phyloP scores from a whole-genome alignment of 768 basidiomycete species.

The Mycena belliarum region DNA sequence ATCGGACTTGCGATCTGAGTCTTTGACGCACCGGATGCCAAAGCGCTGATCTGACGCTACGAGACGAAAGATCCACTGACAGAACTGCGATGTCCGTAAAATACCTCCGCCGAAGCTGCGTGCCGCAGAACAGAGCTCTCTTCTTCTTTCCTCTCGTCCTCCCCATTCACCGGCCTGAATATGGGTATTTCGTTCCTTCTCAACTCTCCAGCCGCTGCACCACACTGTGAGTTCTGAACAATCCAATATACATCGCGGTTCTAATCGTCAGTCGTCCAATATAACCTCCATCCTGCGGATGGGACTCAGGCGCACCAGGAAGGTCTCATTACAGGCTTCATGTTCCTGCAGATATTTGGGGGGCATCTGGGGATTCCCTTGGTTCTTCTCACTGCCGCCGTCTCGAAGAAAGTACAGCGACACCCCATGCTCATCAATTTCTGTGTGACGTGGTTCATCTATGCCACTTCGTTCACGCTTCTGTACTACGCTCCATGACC shows the following conservation, averaged over 20 bases:
- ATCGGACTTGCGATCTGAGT: too few relatives aligned
- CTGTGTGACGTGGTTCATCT: constrained; percentile 1
- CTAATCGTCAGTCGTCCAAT: not conserved
- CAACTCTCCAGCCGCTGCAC: not conserved
- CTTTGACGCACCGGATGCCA: too few relatives aligned
- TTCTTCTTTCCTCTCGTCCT: not conserved
- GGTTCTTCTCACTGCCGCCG: not conserved
- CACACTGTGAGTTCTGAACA: not conserved
- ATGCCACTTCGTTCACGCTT: constrained; percentile 3
- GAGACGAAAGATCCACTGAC: too few relatives aligned
- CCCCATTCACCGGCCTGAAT: not conserved
- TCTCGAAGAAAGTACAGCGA: constrained; percentile 5
- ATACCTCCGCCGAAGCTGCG: too few relatives aligned
- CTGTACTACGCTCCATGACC: not conserved
- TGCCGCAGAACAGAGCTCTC: too few relatives aligned
- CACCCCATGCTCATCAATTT: constrained; percentile 5
- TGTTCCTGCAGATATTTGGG: constrained; percentile 12
- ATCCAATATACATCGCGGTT: too few relatives aligned
- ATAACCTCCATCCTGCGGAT: not conserved
- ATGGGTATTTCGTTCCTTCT: constrained; percentile 10
- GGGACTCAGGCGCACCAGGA: not conserved
- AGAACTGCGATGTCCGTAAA: too few relatives aligned
- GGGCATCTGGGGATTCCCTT: constrained; percentile 9
- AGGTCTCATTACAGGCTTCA: not conserved
- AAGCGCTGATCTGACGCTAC: too few relatives aligned